Base-by-base conservation (phyloP, 2,329 filamentous ascomycete genomes). In the Ophiocordyceps australis region DNA sequence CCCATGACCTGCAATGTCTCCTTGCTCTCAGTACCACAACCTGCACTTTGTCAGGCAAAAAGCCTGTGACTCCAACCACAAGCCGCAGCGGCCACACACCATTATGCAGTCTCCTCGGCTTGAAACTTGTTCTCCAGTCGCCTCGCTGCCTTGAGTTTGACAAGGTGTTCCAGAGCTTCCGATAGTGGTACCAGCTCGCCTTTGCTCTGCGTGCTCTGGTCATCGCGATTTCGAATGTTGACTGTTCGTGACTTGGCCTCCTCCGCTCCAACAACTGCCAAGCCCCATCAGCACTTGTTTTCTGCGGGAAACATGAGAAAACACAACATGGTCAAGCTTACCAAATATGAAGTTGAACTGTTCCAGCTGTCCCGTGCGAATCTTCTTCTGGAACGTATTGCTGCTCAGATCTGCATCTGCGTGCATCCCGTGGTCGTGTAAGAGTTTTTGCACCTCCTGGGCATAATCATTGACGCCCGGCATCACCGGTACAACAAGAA, bases 311-410 rank as follows among this genome's bases (percentile, higher is more conserved):
- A 19, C 5, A 6, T n/a, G n/a, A n/a, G n/a, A n/a, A n/a, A n/a
- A n/a, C n/a, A n/a, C n/a, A n/a, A n/a, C n/a, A n/a, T n/a, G n/a
- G n/a, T n/a, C 10, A 20, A n/a, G 40, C 61, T 49, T 51, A 72
- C 68, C 66, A 41, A 85, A 78, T 39, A 83, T 78, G 50, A 78
- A 83, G 57, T 85, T 85, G 57, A 85, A 86, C 51, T 83, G 74
- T 27, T 74, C 62, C 39, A 86, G 50, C 52, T 89, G 80, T 10
- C 73, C 80, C 29, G 67, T 83, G 38, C 79, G 74, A 38, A 89
- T 82, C 69, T 89, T 89, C 67, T 89, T 86, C 49, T 82, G 74
- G 54, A 89, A 70, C 6, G 79, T 89, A 54, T 86, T 82, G 40
- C 76, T 71, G 37, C 66, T 43, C 28, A 54, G 33, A 29, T 55